Percentiles rank a stretch among this genome's conserved stretches.
These are phyloP conservation scores for Candida boleticola DNA, from an alignment of 805 yeast genomes.

Conservation along the genomic window DNA sequence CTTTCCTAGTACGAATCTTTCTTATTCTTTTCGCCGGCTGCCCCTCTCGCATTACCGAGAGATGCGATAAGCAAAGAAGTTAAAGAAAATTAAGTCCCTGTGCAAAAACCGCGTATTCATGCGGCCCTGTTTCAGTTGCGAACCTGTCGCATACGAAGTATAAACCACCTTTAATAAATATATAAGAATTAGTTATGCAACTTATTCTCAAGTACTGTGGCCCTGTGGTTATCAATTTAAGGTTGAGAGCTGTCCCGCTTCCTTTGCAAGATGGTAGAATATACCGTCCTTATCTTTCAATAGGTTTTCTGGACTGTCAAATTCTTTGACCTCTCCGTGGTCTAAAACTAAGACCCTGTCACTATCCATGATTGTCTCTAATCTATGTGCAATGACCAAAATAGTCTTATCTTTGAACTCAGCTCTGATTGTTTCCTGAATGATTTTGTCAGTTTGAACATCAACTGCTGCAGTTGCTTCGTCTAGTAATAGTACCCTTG, in stretches of 20 bases:
- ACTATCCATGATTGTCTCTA: slow-evolving; percentile 41
- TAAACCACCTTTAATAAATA: no score
- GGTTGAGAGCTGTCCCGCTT: slow-evolving; percentile 33
- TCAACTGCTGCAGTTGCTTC: slow-evolving; percentile 66
- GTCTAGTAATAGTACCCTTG: slow-evolving; percentile 73
- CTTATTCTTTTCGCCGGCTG: no score
- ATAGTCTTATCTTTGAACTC: slow-evolving; percentile 39
- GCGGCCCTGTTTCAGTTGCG: no score
- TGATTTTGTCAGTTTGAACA: slow-evolving; percentile 35
- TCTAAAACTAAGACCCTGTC: slow-evolving; percentile 40
- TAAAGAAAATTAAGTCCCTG: no score
- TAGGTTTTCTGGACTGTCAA: slow-evolving; percentile 32
- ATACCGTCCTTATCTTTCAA: slow-evolving; percentile 26
- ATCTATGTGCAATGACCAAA: slow-evolving; percentile 41
- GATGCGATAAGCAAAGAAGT: no score
- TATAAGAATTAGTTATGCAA: no score
- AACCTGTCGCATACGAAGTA: no score
- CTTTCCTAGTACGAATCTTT: no score
- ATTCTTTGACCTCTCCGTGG: slow-evolving; percentile 36
- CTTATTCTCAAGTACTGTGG: no score
- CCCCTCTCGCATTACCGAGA: no score
- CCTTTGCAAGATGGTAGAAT: slow-evolving; percentile 37
- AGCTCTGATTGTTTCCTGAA: slow-evolving; percentile 36
- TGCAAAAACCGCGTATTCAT: no score
- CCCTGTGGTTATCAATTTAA: no score